phyloP scores from a whole-genome alignment of 257 asterid species.

The Przewalskia tangutica region DNA sequence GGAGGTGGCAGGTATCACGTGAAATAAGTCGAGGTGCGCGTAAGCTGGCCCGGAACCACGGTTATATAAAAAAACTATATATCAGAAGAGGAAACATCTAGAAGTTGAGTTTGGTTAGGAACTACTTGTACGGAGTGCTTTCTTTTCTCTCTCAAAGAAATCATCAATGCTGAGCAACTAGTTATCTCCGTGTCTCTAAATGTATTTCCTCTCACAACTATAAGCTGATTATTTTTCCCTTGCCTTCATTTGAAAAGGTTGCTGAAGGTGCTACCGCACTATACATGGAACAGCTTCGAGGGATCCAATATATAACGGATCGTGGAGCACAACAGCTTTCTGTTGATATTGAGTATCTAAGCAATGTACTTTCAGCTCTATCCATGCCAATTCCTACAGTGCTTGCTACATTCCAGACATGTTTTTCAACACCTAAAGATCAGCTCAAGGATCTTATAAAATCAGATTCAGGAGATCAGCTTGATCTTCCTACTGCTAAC shows the following conservation, averaged over 20 bases:
- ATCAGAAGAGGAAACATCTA: not conserved
- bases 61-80: too few species aligned
- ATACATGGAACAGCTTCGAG: constrained; percentile 78
- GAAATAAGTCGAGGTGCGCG: too few species aligned
- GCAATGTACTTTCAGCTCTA: constrained; percentile 88
- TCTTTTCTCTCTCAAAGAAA: not conserved
- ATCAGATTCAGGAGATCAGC: constrained; percentile 60
- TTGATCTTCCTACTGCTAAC: constrained; percentile 78
- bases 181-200: not conserved
- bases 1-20: too few species aligned
- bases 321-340: constrained; percentile 94
- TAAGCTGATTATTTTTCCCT: not conserved
- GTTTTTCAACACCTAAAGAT: constrained; percentile 68
- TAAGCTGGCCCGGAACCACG: too few species aligned
- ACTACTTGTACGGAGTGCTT: not conserved
- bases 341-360: constrained; percentile 84
- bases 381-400: constrained; percentile 80
- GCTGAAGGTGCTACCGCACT: constrained; percentile 94
- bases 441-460: constrained; percentile 72
- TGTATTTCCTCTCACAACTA: not conserved
- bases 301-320: constrained; percentile 77
- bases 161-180: not conserved
- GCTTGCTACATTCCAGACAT: constrained; percentile 75
- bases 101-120: not conserved
- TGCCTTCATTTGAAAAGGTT: constrained; percentile 31